Evolutionary conservation across 768 basidiomycete genomes (phyloP).

Genomic region (Phylloporus sp.): DNA sequence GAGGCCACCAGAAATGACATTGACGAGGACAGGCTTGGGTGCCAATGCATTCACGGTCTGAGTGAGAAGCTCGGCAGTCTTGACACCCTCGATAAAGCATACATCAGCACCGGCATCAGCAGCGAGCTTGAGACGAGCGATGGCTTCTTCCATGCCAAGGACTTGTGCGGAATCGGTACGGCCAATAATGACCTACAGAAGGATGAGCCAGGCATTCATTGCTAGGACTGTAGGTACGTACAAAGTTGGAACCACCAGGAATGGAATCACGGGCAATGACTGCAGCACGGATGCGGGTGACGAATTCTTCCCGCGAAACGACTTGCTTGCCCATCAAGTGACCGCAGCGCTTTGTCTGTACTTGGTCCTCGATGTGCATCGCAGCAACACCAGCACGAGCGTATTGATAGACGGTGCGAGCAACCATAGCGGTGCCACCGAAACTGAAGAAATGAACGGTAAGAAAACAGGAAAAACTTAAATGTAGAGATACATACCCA

Average conservation of each 20-base stretch:
- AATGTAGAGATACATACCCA: constrained; percentile 40
- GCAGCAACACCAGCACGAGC: constrained; percentile 66
- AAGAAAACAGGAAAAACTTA: constrained; percentile 4
- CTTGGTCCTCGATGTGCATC: constrained; percentile 79
- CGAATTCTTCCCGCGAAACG: constrained; percentile 71
- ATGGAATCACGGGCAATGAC: constrained; percentile 74
- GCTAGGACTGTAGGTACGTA: constrained; percentile 25
- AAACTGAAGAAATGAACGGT: constrained; percentile 35
- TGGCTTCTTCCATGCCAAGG: constrained; percentile 74
- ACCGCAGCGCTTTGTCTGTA: constrained; percentile 77
- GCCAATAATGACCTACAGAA: constrained; percentile 59
- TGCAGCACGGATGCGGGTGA: constrained; percentile 72
- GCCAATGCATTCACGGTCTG: constrained; percentile 63
- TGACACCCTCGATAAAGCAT: constrained; percentile 79
- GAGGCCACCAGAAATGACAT: constrained; percentile 75
- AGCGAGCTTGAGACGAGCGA: constrained; percentile 62
- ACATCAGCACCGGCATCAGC: constrained; percentile 74
- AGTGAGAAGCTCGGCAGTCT: constrained; percentile 59
- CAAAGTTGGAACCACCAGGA: constrained; percentile 73
- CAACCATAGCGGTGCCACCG: constrained; percentile 72
- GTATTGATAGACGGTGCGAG: constrained; percentile 72
- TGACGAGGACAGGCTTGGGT: constrained; percentile 76
- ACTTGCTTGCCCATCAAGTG: constrained; percentile 81
- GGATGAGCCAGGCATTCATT: not conserved
- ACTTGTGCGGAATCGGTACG: constrained; percentile 78